A percentile compares a stretch with the other conserved stretches of the same genome.
These are phyloP conservation scores for Fraxinus quadrangulata DNA, from an alignment of 257 asterid species.

Conservation along the genomic window DNA sequence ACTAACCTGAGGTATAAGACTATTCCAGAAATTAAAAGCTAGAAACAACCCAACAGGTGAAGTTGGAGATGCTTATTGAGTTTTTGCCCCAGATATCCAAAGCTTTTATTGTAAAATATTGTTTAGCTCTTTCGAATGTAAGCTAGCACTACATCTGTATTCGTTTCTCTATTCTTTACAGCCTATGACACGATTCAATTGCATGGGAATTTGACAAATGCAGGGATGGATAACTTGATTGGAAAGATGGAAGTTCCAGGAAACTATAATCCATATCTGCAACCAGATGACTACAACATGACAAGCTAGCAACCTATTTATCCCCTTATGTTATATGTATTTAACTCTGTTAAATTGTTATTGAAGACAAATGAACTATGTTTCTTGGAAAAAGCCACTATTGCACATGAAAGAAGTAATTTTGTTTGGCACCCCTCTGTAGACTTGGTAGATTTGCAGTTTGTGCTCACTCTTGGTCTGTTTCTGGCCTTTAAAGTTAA, in stretches of 20 bases:
- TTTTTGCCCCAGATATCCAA: background rate
- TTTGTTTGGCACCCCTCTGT: background rate
- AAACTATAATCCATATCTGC: conserved; percentile 51
- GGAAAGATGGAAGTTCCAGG: conserved; percentile 58
- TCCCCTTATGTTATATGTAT: background rate
- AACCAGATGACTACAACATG: conserved; percentile 54
- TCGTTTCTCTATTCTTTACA: background rate
- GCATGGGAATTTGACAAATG: conserved; percentile 10
- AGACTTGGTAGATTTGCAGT: background rate
- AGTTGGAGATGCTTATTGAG: background rate
- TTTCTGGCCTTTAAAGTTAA: background rate
- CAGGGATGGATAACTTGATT: conserved; percentile 56
- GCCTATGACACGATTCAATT: background rate
- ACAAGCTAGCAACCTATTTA: conserved; percentile 32
- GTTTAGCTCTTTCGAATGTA: background rate
- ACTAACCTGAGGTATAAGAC: no score
- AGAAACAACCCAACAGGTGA: no score
- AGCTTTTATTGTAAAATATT: background rate
- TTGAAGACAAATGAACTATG: background rate
- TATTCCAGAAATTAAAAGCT: no score
- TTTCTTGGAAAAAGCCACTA: background rate
- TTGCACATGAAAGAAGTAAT: background rate
- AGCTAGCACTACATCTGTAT: background rate
- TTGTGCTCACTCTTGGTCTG: background rate
- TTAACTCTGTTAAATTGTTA: background rate